Conservation (phyloP, 306 rosid species). For the Acmispon strigosus region DNA sequence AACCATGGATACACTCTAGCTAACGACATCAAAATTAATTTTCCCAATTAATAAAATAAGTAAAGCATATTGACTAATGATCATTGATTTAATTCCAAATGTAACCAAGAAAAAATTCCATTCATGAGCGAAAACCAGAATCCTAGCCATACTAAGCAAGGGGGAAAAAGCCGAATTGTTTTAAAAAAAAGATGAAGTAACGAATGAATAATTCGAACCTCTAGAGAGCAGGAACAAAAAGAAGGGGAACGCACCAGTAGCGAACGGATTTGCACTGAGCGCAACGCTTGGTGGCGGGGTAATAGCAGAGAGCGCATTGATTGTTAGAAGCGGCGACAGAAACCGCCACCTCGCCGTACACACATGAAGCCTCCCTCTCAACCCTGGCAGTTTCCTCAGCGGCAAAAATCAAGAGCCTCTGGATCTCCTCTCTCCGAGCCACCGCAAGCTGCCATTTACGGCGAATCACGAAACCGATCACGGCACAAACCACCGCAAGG, state of each 20-base stretch:
- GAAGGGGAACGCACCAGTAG: slow-evolving; percentile 55
- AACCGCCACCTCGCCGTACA: slow-evolving; percentile 9
- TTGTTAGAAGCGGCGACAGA: not conserved
- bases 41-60: not conserved
- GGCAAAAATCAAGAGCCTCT: slow-evolving; percentile 61
- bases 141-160: not conserved
- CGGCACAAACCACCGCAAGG: slow-evolving; percentile 41
- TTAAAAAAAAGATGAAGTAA: not conserved
- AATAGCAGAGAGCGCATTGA: slow-evolving; percentile 68
- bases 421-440: slow-evolving; percentile 72
- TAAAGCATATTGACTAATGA: not conserved
- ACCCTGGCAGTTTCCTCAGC: slow-evolving; percentile 74
- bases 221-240: not conserved
- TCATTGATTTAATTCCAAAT: too few relatives aligned
- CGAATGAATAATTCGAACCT: not conserved
- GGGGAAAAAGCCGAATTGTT: not conserved
- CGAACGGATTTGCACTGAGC: slow-evolving; percentile 80
- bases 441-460: slow-evolving; percentile 62
- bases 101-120: too few relatives aligned
- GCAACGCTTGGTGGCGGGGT: slow-evolving; percentile 73
- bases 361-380: slow-evolving; percentile 58
- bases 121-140: not conserved
- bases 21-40: slow-evolving; percentile 10
- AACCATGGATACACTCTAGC: not conserved
- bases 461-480: slow-evolving; percentile 42